Conservation (phyloP, 768 basidiomycete species). For the Serpula lacrymans region DNA sequence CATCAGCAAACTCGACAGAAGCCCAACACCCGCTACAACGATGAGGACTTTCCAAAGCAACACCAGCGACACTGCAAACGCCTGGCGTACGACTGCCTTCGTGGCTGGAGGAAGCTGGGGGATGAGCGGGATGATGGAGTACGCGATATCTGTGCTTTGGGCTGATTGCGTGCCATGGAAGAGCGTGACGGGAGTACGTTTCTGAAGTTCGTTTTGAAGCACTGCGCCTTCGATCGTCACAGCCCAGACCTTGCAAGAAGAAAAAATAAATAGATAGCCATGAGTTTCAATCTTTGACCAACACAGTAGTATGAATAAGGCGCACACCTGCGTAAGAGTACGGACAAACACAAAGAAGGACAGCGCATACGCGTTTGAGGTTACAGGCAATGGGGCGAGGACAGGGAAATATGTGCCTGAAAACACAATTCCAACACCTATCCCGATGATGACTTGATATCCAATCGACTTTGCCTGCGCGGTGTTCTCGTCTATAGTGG, state of each 20-base stretch:
- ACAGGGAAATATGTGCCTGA: slow-evolving; percentile 42
- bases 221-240: slow-evolving; percentile 47
- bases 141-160: slow-evolving; percentile 7
- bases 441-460: slow-evolving; percentile 18
- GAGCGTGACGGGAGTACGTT: neutral
- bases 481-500: slow-evolving; percentile 22
- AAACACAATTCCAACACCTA: slow-evolving; percentile 23
- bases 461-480: slow-evolving; percentile 19
- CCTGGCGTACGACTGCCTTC: slow-evolving; percentile 11
- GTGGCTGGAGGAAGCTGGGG: slow-evolving; percentile 10
- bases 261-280: too few relatives aligned
- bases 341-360: slow-evolving; percentile 40
- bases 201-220: slow-evolving; percentile 46
- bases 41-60: slow-evolving; percentile 19
- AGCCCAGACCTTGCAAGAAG: slow-evolving; percentile 40
- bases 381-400: slow-evolving; percentile 41
- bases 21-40: slow-evolving; percentile 16
- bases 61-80: slow-evolving; percentile 18
- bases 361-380: slow-evolving; percentile 41
- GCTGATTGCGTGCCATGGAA: neutral
- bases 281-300: too few relatives aligned
- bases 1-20: slow-evolving; percentile 15
- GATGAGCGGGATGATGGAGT: slow-evolving; percentile 20
- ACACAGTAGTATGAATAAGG: too few relatives aligned
- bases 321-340: slow-evolving; percentile 30